Base-by-base conservation (phyloP, 139 green algal species). In the Chlorella sp. region DNA sequence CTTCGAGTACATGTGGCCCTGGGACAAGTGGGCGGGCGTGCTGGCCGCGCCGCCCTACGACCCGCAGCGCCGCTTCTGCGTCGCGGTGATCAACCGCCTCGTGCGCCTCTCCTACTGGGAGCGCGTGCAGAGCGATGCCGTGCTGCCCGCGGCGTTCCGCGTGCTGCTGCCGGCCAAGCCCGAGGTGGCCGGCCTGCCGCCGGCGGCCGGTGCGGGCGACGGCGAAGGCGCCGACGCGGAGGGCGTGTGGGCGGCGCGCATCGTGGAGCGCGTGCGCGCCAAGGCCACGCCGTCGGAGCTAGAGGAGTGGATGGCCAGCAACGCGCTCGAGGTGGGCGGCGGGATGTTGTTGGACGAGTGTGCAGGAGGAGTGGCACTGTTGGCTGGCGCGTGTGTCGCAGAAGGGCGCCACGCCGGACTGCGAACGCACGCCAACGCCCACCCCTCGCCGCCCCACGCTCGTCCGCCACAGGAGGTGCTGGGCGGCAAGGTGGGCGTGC, bases 1-100 rank as follows among this genome's bases (percentile, higher is more conserved):
- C 82, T 95, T 95, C 62, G 75, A 93, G 29, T 97, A 90, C 76
- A 68, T 91, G 77, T 98, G 95, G 95, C 93, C 94, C 35, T 98
- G 95, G 95, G 75, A 87, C 60, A 87, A 85, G 83, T 97, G 91
- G 89, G 74, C 43, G 12, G 69, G 83, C 72, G 90, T 95, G 31
- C 62, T 93, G 51, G 74, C 88, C 31, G 86, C 87, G 42, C 87
- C 92, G 9, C 33, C 82, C 5, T 83, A 88, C 55, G 74, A 92
- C 67, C 79, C 90, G 7, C 88, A 97, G 78, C 79, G 92, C 41
- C 80, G 73, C 43, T 97, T 95, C 76, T 83, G 84, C 42, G 69
- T 79, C 35, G 69, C 79, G 40, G 80, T 94, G 27, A 64, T 97
- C 38, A 69, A 73, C n/a, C 74, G 87, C 58, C 80, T 95, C 61